Evolutionary conservation across 148 eudicot genomes (phyloP), one percentile per base, ranked within the genome.

Genomic region (Gaultheria prostrata): DNA sequence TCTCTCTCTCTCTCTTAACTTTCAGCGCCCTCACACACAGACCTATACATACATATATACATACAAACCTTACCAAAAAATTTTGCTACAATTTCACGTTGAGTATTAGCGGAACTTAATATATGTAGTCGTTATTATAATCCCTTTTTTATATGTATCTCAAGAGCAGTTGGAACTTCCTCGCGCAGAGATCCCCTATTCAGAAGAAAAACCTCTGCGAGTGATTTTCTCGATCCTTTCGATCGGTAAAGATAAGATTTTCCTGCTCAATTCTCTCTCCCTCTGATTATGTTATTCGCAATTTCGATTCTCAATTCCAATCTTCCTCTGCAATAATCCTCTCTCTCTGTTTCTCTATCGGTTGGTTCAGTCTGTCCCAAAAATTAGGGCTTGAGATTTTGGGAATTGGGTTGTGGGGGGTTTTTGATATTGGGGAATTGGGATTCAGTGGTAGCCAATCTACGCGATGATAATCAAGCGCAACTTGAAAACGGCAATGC

Each of bases 401-500:
- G 46, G 21, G 35, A 67, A 53, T 83, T 83, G 70, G 86, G 92
- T 85, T 67, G 72, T 1, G 35, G 30, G 72, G 71, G 11, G 4
- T 67, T 53, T 53, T 80, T 84, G 6, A n/a, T 39, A 13, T 14
- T 26, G 35, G 39, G 26, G 80, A 78, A 73, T 59, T 81, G 17
- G 69, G 75, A 32, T 26, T 77, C 28, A 46, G 83, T 15, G 21
- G 46, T 10, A 18, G 76, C 54, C 69, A 78, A 30, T 79, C n/a
- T 67, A 33, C 69, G 79, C 83, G 88, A 97, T 97, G 99, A 97
- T 97, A 80, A 95, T 97, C 80, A 97, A 97, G 91, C 88, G 93
- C 77, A 92, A 87, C 85, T 90, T 95, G 88, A 97, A 97, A 92
- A 86, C 95, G 83, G 91, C 88, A 97, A 97, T 96, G 98, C 97